Base-by-base conservation (phyloP, 164 flowering plant species). In the Dillenia turbinata region DNA sequence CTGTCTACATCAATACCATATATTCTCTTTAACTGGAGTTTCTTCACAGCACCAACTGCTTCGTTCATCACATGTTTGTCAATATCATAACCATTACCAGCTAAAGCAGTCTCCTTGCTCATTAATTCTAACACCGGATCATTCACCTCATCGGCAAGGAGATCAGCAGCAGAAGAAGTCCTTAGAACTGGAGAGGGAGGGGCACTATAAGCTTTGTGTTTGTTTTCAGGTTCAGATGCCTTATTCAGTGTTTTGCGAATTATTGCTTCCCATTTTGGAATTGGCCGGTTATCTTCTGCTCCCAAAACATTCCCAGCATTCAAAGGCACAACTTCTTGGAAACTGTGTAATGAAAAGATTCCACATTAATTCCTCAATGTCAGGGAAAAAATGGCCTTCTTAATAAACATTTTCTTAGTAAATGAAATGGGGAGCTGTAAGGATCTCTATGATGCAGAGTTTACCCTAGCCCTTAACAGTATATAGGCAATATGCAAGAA, bases 181-280 rank as follows among this genome's bases (percentile, higher is more conserved):
- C 87, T 86, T 49, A 76, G 19, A n/a, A 84, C 83, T 14, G 97
- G 98, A 57, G 98, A 90, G 26, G 97, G 82, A 26, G 98, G 97
- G 5, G 93, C 92, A 67, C 93, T 94, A 26, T 71, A 85, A 73
- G 95, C 80, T 71, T 85, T 89, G 73, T 73, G 78, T 55, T 77
- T 82, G 33, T 75, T 70, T 76, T 80, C 86, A 9, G 85, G 81
- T 69, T 84, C 81, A n/a, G 14, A 61, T 43, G 90, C 69, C 66
- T 76, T 85, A 73, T 94, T 94, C 58, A 94, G 75, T 43, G 94
- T 83, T 71, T 74, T 81, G 24, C 97, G 91, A 53, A 94, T 94
- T 24, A 88, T 72, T 47, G 87, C 79, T 68, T 94, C 99, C 99
- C 99, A 94, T 71, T 86, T 91, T 10, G 82, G 83, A 60, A 94